Percentiles rank a stretch among this genome's conserved stretches.
phyloP scores from a whole-genome alignment of 352 stramenopile genomes.

The Globisporangium parvum region DNA sequence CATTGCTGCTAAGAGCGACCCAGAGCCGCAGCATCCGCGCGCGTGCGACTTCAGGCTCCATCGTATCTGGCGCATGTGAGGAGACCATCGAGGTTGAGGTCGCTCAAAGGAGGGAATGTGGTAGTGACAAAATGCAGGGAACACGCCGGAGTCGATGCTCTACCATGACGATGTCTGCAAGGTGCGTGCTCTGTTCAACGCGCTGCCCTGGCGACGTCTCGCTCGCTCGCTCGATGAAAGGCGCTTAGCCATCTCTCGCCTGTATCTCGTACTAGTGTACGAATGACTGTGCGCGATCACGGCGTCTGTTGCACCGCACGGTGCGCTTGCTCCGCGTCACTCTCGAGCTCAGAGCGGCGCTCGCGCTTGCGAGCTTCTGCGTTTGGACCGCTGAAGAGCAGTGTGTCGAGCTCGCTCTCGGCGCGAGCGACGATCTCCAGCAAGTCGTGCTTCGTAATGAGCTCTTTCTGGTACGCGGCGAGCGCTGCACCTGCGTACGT shows the following conservation, averaged over 20 bases:
- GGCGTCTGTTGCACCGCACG: slow-evolving; percentile 1
- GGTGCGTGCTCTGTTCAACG: neutral
- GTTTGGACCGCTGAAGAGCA: slow-evolving; percentile 40
- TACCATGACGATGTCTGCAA: neutral
- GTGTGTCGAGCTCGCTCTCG: slow-evolving; percentile 38
- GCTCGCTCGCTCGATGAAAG: too few relatives aligned
- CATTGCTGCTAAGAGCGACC: slow-evolving; percentile 2
- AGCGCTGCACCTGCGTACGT: slow-evolving; percentile 64
- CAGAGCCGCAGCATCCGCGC: slow-evolving; percentile 58
- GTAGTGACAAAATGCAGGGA: too few relatives aligned
- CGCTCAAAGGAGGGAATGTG: neutral
- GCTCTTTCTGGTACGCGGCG: slow-evolving; percentile 43
- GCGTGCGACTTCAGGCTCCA: slow-evolving; percentile 38
- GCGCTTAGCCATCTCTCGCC: neutral
- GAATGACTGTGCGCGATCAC: neutral
- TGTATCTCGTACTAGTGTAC: neutral
- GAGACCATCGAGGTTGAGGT: neutral
- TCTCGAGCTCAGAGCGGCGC: slow-evolving; percentile 31
- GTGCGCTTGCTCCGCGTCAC: slow-evolving; percentile 32
- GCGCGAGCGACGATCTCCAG: slow-evolving; percentile 30
- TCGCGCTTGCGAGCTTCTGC: slow-evolving; percentile 31
- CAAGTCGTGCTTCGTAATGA: slow-evolving; percentile 52
- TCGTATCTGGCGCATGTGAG: too few relatives aligned
- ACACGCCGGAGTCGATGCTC: too few relatives aligned
- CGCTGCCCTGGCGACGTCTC: too few relatives aligned